Evolutionary conservation across 805 yeast species (phyloP).

Genomic region (Lipomyces mesembrius): DNA sequence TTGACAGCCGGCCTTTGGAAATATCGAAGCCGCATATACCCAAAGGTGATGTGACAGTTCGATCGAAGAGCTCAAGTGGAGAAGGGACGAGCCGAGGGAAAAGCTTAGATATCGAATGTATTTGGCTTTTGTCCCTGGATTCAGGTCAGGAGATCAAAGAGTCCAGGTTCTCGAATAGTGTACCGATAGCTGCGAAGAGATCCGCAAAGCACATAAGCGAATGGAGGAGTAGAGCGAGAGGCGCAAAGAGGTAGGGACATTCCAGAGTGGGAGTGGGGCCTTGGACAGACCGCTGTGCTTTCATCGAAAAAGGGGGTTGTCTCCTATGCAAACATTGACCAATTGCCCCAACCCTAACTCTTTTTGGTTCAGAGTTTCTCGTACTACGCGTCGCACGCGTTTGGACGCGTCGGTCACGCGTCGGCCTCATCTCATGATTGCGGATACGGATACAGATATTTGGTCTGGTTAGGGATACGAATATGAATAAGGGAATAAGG

Average conservation of each 20-base stretch:
- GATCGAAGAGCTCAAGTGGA: not conserved
- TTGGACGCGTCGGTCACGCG: slow-evolving; percentile 1
- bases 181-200: not conserved
- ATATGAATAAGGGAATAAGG: too few species aligned
- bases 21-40: not conserved
- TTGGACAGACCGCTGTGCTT: not conserved
- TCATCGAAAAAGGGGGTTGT: not conserved
- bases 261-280: not conserved
- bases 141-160: not conserved
- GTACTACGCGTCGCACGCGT: slow-evolving; percentile 1
- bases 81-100: not conserved
- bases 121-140: not conserved
- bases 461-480: too few species aligned
- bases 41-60: not conserved
- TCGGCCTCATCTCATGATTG: not conserved
- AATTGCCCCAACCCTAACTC: not conserved
- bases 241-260: not conserved
- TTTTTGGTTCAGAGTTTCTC: too few species aligned
- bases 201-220: not conserved
- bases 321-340: not conserved
- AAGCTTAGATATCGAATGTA: not conserved
- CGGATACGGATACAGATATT: too few species aligned
- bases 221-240: not conserved
- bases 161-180: not conserved
- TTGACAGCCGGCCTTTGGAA: not conserved